These are phyloP conservation scores for Backusella westeae DNA, from an alignment of 192 early-diverging fungal genomes.

Conservation along the genomic window DNA sequence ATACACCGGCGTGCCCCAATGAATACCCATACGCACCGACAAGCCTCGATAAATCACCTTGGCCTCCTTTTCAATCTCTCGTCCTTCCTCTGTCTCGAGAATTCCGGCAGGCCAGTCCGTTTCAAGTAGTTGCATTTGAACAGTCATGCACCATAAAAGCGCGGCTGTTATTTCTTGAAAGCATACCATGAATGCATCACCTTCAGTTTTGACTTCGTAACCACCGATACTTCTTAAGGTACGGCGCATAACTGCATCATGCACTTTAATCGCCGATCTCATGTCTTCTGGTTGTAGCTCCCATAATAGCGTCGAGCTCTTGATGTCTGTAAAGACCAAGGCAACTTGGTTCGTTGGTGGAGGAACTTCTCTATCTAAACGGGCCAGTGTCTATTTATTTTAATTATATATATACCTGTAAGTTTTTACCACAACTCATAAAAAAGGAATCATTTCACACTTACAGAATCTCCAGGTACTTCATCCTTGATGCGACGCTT, in stretches of 20 bases:
- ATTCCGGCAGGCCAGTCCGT: slow-evolving; percentile 90
- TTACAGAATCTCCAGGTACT: slow-evolving; percentile 46
- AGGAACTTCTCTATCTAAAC: slow-evolving; percentile 72
- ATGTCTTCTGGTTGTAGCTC: slow-evolving; percentile 81
- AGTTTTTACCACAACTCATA: neutral
- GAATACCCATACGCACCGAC: slow-evolving; percentile 92
- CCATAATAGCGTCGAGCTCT: slow-evolving; percentile 92
- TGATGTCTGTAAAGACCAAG: slow-evolving; percentile 92
- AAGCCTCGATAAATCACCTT: slow-evolving; percentile 80
- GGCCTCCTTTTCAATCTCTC: slow-evolving; percentile 63
- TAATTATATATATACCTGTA: too few species aligned
- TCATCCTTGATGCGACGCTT: slow-evolving; percentile 43
- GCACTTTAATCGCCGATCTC: slow-evolving; percentile 83
- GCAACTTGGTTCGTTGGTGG: slow-evolving; percentile 83
- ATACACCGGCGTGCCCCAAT: slow-evolving; percentile 84
- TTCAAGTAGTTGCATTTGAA: slow-evolving; percentile 75
- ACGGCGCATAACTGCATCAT: slow-evolving; percentile 81
- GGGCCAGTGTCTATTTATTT: slow-evolving; percentile 51
- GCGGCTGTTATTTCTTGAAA: slow-evolving; percentile 81
- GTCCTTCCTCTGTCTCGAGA: slow-evolving; percentile 71
- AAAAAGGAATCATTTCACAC: neutral
- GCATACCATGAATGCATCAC: slow-evolving; percentile 92
- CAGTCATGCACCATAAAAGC: slow-evolving; percentile 84
- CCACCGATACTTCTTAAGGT: slow-evolving; percentile 79
- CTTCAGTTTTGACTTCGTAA: slow-evolving; percentile 96